A percentile compares a stretch with the other conserved stretches of the same genome.
phyloP scores from a whole-genome alignment of 116 monocot species.

The Dioscorea cayenensis region DNA sequence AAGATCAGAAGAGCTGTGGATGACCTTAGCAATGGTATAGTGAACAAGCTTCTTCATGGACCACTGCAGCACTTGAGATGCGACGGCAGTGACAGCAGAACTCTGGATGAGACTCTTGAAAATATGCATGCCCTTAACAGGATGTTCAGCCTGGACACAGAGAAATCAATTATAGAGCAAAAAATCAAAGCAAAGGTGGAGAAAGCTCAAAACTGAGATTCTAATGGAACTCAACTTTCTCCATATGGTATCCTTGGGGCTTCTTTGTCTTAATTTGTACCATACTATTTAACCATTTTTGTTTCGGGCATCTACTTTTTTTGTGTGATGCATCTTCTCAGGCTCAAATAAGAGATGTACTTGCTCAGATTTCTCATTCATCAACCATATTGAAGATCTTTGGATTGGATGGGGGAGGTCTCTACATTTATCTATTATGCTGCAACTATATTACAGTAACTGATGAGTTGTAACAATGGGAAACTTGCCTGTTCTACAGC shows the following conservation, averaged over 20 bases:
- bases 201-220: conserved; percentile 28
- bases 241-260: background rate
- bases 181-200: conserved; percentile 64
- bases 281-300: background rate
- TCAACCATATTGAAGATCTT: background rate
- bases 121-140: conserved; percentile 74
- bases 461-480: background rate
- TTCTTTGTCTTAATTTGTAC: background rate
- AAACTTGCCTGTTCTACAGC: background rate
- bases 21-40: conserved; percentile 43
- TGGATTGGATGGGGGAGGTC: background rate
- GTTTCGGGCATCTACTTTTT: background rate
- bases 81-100: conserved; percentile 43
- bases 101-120: conserved; percentile 58
- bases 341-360: conserved; percentile 12
- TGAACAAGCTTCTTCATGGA: conserved; percentile 70
- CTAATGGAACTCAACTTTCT: background rate
- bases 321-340: background rate
- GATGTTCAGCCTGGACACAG: conserved; percentile 58
- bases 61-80: conserved; percentile 74
- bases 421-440: background rate
- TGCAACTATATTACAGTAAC: background rate
- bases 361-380: conserved; percentile 1
- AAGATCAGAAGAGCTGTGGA: conserved; percentile 51
- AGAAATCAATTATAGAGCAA: conserved; percentile 47